These are phyloP conservation scores for Mentha longifolia DNA, from an alignment of 257 asterid genomes.

Conservation along the genomic window DNA sequence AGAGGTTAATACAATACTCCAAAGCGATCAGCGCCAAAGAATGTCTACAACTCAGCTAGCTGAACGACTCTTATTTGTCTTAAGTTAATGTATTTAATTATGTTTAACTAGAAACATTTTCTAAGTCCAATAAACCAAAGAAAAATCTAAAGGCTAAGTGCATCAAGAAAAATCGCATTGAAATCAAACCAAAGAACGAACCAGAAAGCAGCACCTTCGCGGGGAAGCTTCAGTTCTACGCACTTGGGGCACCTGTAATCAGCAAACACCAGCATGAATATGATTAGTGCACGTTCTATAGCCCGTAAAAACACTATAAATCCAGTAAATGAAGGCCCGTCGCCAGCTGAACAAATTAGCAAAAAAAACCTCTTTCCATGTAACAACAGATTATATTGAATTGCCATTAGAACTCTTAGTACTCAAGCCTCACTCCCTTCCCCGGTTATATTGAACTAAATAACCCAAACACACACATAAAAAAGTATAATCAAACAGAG, in stretches of 20 bases:
- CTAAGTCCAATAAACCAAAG: not conserved
- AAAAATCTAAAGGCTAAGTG: not conserved
- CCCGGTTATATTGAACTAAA: not conserved
- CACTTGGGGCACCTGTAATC: conserved; percentile 90
- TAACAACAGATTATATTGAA: conserved; percentile 2
- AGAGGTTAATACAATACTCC: not conserved
- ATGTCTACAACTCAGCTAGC: not conserved
- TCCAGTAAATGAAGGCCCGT: not conserved
- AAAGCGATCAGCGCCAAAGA: not conserved
- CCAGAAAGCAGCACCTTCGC: conserved; percentile 98
- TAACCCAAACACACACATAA: not conserved
- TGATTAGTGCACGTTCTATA: not conserved
- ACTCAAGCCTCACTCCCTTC: conserved; percentile 5
- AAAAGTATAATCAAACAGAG: not conserved
- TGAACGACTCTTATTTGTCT: not conserved
- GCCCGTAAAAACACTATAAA: not conserved
- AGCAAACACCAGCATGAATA: conserved; percentile 24
- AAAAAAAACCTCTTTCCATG: not conserved
- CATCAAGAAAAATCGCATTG: conserved; percentile 15
- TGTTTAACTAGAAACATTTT: conserved; percentile 1
- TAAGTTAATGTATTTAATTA: conserved; percentile 3
- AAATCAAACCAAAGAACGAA: conserved; percentile 47
- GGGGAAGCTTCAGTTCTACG: conserved; percentile 89
- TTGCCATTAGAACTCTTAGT: not conserved
- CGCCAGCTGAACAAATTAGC: conserved; percentile 9